Evolutionary conservation across 2,329 filamentous ascomycete genomes (phyloP), one percentile per base, ranked within the genome.

Genomic region (Hypoxylon sp.): DNA sequence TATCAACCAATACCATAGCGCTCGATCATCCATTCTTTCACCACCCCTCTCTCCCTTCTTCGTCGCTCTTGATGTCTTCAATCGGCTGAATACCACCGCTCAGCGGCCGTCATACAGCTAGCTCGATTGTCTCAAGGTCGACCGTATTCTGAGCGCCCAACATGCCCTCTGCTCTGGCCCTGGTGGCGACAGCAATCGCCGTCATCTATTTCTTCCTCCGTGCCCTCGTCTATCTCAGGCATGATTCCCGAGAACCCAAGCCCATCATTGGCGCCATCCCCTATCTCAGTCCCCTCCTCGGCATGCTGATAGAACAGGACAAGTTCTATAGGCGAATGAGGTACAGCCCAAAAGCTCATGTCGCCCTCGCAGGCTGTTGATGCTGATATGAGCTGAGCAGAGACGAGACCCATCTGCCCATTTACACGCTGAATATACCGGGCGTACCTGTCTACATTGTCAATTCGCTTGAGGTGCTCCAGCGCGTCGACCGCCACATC

Each of bases 401-500:
- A 41, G 36, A 68, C 61, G 46, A 62, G 19, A 61, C 51, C 13
- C 50, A 51, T 32, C 56, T 67, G 23, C 55, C 60, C 10, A 68
- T 68, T 41, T 68, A 64, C 56, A 68, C 60, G 14, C 19, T 68
- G 51, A 57, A 61, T 6, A 43, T 68, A 46, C 65, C 60, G 6
- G 65, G 65, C 5, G 28, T 58, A 36, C 43, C 60, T 30, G 30
- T 68, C 19, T 68, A 68, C 51, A 41, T 68, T 38, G 45, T 68
- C 19, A 68, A 68, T 28, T 68, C 65, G n/a, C 65, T 68, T 32
- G 25, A 57, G 21, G 14, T 68, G 50, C 32, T 68, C 11, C 65
- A 68, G 56, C 65, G 65, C 28, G 30, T 68, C n/a, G 60, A 64
- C 65, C 65, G 65, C 28, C 65, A 68, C 51, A 68, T 68, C 50